phyloP scores from a whole-genome alignment of 768 basidiomycete genomes.

The Pilatotrama ljubarskyi region DNA sequence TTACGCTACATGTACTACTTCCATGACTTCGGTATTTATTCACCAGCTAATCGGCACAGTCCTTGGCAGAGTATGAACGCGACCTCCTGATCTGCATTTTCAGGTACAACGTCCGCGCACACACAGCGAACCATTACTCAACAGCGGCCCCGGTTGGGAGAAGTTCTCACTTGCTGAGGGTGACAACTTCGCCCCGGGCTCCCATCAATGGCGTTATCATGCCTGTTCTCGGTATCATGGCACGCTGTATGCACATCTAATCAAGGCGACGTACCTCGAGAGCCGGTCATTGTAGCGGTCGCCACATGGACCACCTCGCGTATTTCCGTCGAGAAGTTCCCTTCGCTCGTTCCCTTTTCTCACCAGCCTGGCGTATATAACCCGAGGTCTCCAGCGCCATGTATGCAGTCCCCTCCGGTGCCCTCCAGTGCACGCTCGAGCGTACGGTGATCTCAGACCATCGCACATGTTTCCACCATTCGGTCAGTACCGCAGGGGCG shows the following conservation, averaged over 20 bases:
- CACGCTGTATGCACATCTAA: neutral
- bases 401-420: neutral
- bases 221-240: neutral
- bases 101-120: slow-evolving; percentile 2
- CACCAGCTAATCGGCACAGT: slow-evolving; percentile 7
- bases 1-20: slow-evolving; percentile 16
- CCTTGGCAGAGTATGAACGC: neutral
- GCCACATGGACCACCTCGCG: slow-evolving; percentile 8
- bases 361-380: slow-evolving; percentile 16
- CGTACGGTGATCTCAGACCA: neutral
- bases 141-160: no score
- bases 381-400: neutral
- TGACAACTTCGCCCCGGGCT: neutral
- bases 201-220: slow-evolving; percentile 11
- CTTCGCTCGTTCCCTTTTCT: slow-evolving; percentile 1
- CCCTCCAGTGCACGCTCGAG: neutral
- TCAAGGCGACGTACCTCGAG: slow-evolving; percentile 1
- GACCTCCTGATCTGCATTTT: slow-evolving; percentile 2
- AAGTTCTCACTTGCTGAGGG: neutral
- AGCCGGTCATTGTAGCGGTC: neutral
- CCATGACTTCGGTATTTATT: slow-evolving; percentile 21
- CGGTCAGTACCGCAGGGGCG: neutral
- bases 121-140: neutral
- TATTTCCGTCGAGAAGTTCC: slow-evolving; percentile 11
- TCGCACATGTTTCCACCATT: neutral